Evolutionary conservation across 2,329 filamentous ascomycete species (phyloP), one percentile per base, ranked within the genome.

Genomic region (Colletotrichum paranaense): DNA sequence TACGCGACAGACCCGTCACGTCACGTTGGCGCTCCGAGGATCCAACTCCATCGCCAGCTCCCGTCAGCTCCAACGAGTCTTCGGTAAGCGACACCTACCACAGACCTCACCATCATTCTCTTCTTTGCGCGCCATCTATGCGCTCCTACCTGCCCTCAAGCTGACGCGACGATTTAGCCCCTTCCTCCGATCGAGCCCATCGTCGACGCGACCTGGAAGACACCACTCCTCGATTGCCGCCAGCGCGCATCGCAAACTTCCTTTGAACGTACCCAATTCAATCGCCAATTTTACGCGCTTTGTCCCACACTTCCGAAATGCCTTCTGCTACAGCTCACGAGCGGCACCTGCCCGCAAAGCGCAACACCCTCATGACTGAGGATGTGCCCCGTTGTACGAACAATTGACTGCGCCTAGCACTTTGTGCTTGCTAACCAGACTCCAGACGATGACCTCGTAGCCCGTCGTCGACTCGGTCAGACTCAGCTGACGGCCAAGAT

Each of bases 401-500:
- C 67, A 67, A 28, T 52, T 58, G 73, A 70, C 49, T 76, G 22
- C 7, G 74, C 76, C 74, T 66, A 72, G 74, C 57, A 26, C 19
- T 62, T 30, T 26, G 32, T 28, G 30, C 19, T 60, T 57, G 32
- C 74, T 75, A 46, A 52, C 49, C 30, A n/a, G 58, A 65, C 19
- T 68, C 66, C 79, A 95, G 93, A 93, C 82, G 82, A 88, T 74
- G 92, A 94, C 74, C 91, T 98, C 68, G 91, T 98, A 76, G 87
- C 92, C 82, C 92, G 95, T 80, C 93, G 97, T 80, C 94, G 96
- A 77, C 89, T 99, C 58, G 97, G 96, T 59, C 95, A 98, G 85
- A 99, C 97, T 28, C 94, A 97, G 83, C 89, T 99, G 76, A 92
- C 92, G 11, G 92, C 95, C 65, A 97, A 95, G 85, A 92, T 95